Evolutionary conservation across 2,329 filamentous ascomycete genomes (phyloP).

Genomic region (Fusarium euwallaceae): DNA sequence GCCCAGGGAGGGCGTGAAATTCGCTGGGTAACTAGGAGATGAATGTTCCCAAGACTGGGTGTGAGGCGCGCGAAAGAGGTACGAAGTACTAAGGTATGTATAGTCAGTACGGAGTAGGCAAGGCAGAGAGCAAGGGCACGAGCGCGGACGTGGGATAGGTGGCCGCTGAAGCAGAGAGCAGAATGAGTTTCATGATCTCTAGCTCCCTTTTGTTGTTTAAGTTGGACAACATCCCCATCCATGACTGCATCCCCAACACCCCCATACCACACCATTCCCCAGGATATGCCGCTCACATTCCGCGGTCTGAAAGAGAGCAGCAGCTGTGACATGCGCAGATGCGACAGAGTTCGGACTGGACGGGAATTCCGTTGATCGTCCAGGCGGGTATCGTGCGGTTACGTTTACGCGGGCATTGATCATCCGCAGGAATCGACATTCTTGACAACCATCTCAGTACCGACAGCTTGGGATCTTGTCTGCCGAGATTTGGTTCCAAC

Average conservation of each 20-base stretch:
- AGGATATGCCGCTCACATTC: slow-evolving; percentile 14
- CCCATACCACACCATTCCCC: slow-evolving; percentile 13
- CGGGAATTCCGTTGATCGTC: slow-evolving; percentile 3
- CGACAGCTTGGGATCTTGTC: neutral
- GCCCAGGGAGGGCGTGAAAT: slow-evolving; percentile 25
- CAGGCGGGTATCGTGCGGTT: neutral
- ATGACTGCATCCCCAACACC: slow-evolving; percentile 4
- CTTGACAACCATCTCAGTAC: slow-evolving; percentile 1
- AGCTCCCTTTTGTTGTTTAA: slow-evolving; percentile 35
- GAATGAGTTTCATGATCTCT: slow-evolving; percentile 16
- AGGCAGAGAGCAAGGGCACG: slow-evolving; percentile 36
- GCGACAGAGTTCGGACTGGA: neutral
- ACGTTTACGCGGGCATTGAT: neutral
- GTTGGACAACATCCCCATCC: slow-evolving; percentile 38
- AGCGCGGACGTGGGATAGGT: slow-evolving; percentile 19
- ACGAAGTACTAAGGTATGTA: slow-evolving; percentile 23
- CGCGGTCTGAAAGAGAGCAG: neutral
- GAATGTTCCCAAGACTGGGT: slow-evolving; percentile 28
- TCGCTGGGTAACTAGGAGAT: slow-evolving; percentile 26
- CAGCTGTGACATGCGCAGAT: slow-evolving; percentile 4
- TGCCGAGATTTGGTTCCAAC: neutral
- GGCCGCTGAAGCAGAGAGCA: slow-evolving; percentile 16
- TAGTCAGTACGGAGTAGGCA: slow-evolving; percentile 31
- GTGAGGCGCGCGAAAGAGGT: slow-evolving; percentile 26
- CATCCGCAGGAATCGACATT: slow-evolving; percentile 5